Conservation (phyloP, 305 asterid species). For the Fraxinus velutina region DNA sequence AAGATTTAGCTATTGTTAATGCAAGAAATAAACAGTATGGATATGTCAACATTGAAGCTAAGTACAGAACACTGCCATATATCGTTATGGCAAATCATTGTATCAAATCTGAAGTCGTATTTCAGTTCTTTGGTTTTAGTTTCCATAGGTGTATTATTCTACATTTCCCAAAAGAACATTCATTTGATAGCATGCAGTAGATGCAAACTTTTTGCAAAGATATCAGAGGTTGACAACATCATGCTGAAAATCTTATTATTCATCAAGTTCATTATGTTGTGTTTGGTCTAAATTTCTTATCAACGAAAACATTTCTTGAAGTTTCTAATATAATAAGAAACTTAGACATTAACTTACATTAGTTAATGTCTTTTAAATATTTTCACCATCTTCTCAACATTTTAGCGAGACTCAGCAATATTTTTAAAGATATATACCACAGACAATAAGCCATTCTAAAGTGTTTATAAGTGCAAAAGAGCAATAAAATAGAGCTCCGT, state of each 20-base stretch:
- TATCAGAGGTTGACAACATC: neutral
- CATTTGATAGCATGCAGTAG: neutral
- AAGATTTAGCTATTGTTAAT: slow-evolving; percentile 19
- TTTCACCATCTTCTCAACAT: slow-evolving; percentile 1
- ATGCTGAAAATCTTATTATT: neutral
- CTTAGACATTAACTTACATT: neutral
- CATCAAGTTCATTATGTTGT: neutral
- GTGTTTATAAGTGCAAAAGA: neutral
- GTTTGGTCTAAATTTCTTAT: neutral
- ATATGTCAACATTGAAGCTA: neutral
- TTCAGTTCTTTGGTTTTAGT: neutral
- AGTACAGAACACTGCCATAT: neutral
- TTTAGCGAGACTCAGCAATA: neutral
- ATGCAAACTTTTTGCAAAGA: neutral
- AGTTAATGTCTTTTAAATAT: neutral
- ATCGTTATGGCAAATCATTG: neutral
- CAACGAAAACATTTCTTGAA: neutral
- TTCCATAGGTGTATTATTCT: neutral
- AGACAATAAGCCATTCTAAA: neutral
- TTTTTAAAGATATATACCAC: neutral
- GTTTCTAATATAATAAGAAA: neutral
- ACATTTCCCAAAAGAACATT: neutral
- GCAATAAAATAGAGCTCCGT: neutral
- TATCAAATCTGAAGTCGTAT: neutral
- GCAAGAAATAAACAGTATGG: neutral